Conservation (phyloP, 495 filamentous ascomycete genomes). For the Aspergillus taichungensis region DNA sequence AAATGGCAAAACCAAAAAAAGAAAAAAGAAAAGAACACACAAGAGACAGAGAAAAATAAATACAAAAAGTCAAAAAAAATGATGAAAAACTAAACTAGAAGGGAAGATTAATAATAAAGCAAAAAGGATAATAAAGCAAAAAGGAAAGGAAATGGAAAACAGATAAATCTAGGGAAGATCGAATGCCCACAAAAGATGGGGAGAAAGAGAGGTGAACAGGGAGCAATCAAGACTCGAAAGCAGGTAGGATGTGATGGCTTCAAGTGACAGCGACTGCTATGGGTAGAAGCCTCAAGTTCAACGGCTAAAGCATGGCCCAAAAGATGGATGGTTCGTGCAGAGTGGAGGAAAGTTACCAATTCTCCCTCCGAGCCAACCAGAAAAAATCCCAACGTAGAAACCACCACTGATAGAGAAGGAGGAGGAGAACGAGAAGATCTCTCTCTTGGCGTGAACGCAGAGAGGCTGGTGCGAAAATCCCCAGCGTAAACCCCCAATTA, state of each 20-base stretch:
- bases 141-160: neutral
- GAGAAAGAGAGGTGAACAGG: neutral
- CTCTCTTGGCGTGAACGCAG: constrained; percentile 1
- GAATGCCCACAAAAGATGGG: neutral
- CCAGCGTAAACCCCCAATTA: neutral
- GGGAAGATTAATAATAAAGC: neutral
- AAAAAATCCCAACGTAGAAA: constrained; percentile 5
- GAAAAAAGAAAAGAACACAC: neutral
- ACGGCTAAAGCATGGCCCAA: constrained; percentile 3
- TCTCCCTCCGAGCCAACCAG: neutral
- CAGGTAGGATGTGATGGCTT: constrained; percentile 8
- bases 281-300: constrained; percentile 10
- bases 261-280: constrained; percentile 11
- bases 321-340: constrained; percentile 12
- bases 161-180: neutral
- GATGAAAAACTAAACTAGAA: too few relatives aligned
- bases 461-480: neutral
- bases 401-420: constrained; percentile 4
- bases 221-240: constrained; percentile 6
- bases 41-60: neutral
- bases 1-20: neutral
- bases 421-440: constrained; percentile 6
- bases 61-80: too few relatives aligned
- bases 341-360: constrained; percentile 9
- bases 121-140: neutral